A percentile compares a stretch with the other conserved stretches of the same genome.
Evolutionary conservation across 768 basidiomycete genomes (phyloP).

Genomic region (Daedaleopsis nitida): DNA sequence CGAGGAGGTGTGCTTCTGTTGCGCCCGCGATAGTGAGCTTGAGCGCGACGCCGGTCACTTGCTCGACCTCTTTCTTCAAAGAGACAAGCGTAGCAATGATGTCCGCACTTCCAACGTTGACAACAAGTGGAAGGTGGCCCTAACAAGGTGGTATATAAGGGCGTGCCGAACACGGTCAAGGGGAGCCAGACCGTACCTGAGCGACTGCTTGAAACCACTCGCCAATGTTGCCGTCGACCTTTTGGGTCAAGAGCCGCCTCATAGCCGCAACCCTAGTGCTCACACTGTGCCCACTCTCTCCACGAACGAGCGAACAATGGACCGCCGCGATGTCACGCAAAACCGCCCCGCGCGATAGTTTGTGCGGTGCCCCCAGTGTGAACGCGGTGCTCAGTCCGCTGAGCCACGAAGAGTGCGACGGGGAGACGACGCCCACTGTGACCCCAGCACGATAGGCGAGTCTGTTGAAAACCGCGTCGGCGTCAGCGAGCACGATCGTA

Average conservation of each 20-base stretch:
- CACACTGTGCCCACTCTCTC: slow-evolving; percentile 53
- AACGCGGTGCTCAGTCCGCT: slow-evolving; percentile 45
- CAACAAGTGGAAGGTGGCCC: slow-evolving; percentile 64
- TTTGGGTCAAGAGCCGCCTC: slow-evolving; percentile 56
- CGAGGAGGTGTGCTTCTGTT: slow-evolving; percentile 63
- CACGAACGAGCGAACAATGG: slow-evolving; percentile 42
- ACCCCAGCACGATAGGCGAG: slow-evolving; percentile 52
- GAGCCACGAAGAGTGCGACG: slow-evolving; percentile 36
- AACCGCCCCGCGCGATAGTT: slow-evolving; percentile 45
- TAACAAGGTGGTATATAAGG: slow-evolving; percentile 25
- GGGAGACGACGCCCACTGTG: slow-evolving; percentile 42
- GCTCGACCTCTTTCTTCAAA: slow-evolving; percentile 59
- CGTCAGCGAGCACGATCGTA: background rate
- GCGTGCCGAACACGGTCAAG: background rate
- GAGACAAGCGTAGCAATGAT: slow-evolving; percentile 68
- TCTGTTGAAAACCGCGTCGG: slow-evolving; percentile 26
- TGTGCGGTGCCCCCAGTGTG: slow-evolving; percentile 41
- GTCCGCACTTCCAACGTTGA: slow-evolving; percentile 72
- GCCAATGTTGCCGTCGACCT: slow-evolving; percentile 29
- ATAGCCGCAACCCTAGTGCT: slow-evolving; percentile 81
- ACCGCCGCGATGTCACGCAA: slow-evolving; percentile 42
- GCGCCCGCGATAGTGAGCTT: slow-evolving; percentile 57
- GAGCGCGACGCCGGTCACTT: slow-evolving; percentile 28
- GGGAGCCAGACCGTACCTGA: slow-evolving; percentile 21
- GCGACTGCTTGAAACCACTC: slow-evolving; percentile 37